Base-by-base conservation (phyloP, 805 yeast species). In the Candida lessepsii region DNA sequence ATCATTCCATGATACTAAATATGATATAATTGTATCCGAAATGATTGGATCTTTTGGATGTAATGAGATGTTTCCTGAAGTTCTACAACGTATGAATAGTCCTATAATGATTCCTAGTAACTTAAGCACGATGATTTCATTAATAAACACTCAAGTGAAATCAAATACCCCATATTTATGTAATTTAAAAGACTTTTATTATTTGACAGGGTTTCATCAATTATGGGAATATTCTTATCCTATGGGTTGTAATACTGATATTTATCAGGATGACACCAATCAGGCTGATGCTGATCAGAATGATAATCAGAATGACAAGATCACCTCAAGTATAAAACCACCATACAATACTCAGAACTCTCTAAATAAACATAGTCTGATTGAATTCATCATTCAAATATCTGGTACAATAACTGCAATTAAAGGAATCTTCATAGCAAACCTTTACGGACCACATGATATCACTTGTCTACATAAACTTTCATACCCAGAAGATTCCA, bases 41-140 rank as follows among this genome's bases (percentile, higher is more conserved):
- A 64, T 91, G 6, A 60, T 90, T 19, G 97, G 97, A 5, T 86
- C 96, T 11, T 85, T 91, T 63, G 97, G 96, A 3, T 91, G 95
- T 58, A 91, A 90, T 59, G 97, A 90, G 56, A 68, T 87, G 13
- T 74, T 86, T 7, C 97, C 98, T 0, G 98, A 90, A 57, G 81
- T 93, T 42, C 44, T 67, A 13, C 35, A 30, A 5, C 13, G 19
- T 20, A 10, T 33, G 4, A 13, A 49, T 6, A 15, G 46, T 14
- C 21, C 39, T 9, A 54, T 49, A 44, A 73, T 50, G 71, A 76
- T 59, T 49, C 74, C 58, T 39, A 63, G 70, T 38, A 64, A 71
- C 5, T 80, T 83, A 53, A 56, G 80, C 1, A 73, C 84, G 11
- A 79, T 65, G 42, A 53, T 85, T 9, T 81, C 83, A 3, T 96